Conservation (phyloP, 2,329 filamentous ascomycete genomes). For the Elsinoe arachidis region DNA sequence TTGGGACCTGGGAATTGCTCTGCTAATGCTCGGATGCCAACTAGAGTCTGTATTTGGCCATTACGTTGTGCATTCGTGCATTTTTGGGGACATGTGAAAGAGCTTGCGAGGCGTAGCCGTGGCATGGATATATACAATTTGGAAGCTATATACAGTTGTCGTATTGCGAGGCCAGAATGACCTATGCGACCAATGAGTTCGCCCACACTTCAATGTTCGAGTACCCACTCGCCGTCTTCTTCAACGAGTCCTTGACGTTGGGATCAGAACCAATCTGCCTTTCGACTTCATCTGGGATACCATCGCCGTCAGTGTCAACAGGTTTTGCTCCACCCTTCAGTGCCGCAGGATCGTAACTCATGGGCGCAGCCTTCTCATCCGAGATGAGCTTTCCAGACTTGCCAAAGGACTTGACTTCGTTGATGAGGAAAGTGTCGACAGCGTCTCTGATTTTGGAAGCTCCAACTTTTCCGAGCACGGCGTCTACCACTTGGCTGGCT, state of each 20-base stretch:
- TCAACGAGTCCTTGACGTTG: constrained; percentile 2
- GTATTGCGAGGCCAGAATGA: not conserved
- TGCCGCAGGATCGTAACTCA: constrained; percentile 5
- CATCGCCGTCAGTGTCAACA: constrained; percentile 4
- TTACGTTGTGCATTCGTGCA: too few species aligned
- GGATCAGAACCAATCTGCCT: constrained; percentile 1
- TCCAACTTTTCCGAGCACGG: not conserved
- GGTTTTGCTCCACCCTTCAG: constrained; percentile 1
- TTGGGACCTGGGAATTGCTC: too few species aligned
- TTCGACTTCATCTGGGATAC: constrained; percentile 5
- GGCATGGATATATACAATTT: not conserved
- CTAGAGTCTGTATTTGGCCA: too few species aligned
- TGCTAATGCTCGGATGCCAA: too few species aligned
- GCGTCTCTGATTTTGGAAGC: constrained; percentile 2
- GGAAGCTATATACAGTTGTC: not conserved
- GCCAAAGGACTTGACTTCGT: constrained; percentile 6
- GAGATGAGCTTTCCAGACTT: constrained; percentile 6
- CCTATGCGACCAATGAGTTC: not conserved
- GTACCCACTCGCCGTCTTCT: not conserved
- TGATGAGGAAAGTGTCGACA: constrained; percentile 1
- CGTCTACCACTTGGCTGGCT: constrained; percentile 1
- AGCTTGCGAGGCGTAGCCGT: too few species aligned
- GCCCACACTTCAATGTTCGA: constrained; percentile 5
- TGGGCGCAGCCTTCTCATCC: constrained; percentile 2
- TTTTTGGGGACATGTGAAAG: too few species aligned